Base-by-base conservation (phyloP, 148 eudicot species). In the Rhododendron williamsianum region DNA sequence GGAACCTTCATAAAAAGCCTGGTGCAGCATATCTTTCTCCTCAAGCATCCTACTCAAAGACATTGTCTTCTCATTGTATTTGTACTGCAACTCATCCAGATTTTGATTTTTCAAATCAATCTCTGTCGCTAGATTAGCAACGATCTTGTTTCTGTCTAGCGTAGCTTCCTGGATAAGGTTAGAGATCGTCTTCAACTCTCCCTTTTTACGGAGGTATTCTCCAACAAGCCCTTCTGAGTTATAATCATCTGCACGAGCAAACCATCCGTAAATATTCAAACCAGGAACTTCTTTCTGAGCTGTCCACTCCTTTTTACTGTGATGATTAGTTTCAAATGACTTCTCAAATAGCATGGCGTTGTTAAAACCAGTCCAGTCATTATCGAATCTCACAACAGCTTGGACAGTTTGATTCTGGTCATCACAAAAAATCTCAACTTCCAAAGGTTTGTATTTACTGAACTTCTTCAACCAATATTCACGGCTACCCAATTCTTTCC, bases 281-380 rank as follows among this genome's bases (percentile, higher is more conserved):
- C 85, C 92, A 71, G 69, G 84, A 76, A 48, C 84, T 9, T 18
- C 89, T 49, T 89, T 87, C 19, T 58, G 60, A 67, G 84, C 88
- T 49, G 21, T 74, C 92, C 94, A 96, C 71, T 95, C 93, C 83
- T 90, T 93, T 91, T 87, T 96, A 78, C 99, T 91, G 81, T 85
- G 93, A 27, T 72, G 85, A 69, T 82, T 87, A 76, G 91, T 87
- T 88, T 94, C 93, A 82, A 94, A 96, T 6, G 81, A 90, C 89
- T 91, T 95, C 89, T 95, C 99, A 85, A 96, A 96, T 35, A 92
- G 93, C 82, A 87, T 86, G 4, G 95, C 96, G 84, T 94, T 92
- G 77, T 73, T 86, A 48, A 90, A 93, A 65, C 97, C 99, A 60
- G 84, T 60, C 96, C 94, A 94, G 33, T 90, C 93, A 25, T 86